Evolutionary conservation across 805 yeast species (phyloP).

Genomic region (Candida alai): DNA sequence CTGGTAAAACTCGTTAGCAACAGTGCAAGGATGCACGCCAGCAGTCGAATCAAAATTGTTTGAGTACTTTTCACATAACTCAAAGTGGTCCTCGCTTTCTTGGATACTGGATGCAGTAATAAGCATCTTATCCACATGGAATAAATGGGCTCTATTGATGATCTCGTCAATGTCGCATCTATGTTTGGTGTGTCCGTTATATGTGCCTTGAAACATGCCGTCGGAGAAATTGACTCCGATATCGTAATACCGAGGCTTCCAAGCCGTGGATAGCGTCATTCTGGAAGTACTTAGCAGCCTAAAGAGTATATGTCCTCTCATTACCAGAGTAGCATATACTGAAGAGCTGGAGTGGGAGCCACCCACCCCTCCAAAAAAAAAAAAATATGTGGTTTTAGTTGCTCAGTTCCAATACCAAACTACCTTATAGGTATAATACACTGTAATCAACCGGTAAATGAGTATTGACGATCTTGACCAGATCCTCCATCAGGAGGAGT

Average conservation of each 20-base stretch:
- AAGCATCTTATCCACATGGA: constrained; percentile 65
- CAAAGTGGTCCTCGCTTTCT: constrained; percentile 63
- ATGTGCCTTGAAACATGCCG: constrained; percentile 78
- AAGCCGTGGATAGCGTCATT: too few relatives aligned
- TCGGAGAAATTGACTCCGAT: constrained; percentile 79
- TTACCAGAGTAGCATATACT: too few relatives aligned
- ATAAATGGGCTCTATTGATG: constrained; percentile 58
- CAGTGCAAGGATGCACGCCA: constrained; percentile 95
- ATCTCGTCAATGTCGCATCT: constrained; percentile 62
- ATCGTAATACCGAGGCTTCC: constrained; percentile 44
- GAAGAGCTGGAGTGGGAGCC: too few relatives aligned
- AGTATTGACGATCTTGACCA: constrained; percentile 15
- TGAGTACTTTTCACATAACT: constrained; percentile 43
- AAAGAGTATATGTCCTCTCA: neutral
- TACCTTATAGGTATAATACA: too few relatives aligned
- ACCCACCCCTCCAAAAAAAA: too few relatives aligned
- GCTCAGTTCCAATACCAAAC: too few relatives aligned
- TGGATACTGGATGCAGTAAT: constrained; percentile 77
- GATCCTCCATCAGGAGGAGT: constrained; percentile 22
- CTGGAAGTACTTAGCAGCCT: neutral
- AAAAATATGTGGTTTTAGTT: too few relatives aligned
- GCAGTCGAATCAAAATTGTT: constrained; percentile 57
- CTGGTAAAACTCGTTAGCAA: constrained; percentile 41
- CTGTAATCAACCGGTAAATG: too few relatives aligned
- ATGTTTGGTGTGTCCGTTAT: constrained; percentile 66